Base-by-base conservation (phyloP, 73 alveolate species). In the Chromera velia region DNA sequence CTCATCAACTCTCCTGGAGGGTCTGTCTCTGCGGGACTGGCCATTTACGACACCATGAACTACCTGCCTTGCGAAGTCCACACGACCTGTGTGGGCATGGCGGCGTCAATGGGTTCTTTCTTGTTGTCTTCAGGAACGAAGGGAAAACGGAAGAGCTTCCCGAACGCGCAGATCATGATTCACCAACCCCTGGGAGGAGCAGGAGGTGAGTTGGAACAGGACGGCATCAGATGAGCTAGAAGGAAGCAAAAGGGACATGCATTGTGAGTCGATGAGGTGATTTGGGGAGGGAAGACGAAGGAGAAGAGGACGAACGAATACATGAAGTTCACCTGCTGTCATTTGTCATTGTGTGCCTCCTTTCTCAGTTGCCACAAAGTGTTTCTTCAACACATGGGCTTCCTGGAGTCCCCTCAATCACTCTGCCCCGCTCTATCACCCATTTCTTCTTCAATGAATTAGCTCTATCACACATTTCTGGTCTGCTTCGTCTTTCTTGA, bases 111-210 rank as follows among this genome's bases (percentile, higher is more conserved):
- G 86, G 86, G 86, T 30, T 79, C 86, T 33, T 79, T 79, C 32
- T 40, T 79, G 70, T 33, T 79, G 74, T 73, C 80, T n/a, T 79
- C 86, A 68, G 86, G 86, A 7, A 79, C 86, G 49, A 79, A 79
- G 86, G 86, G 86, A 73, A 79, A 79, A 74, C 67, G 86, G 49
- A 33, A 75, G 49, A 45, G 79, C 24, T 33, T 79, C 78, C 86
- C 86, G 34, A 79, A 79, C 70, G 79, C 86, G 17, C 80, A 80
- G 26, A 79, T 79, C 80, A 79, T 79, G 86, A 79, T 79, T 46
- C 86, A 79, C 32, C 86, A 79, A 80, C 86, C 86, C 1, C 80
- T 79, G 74, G 86, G 86, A 33, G 86, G 86, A 0, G 86, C 86
- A 0, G 85, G 85, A 1, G 85, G 85, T 46, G 65, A 10, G 19